These are phyloP conservation scores for Lodderomyces pseudojiufengensis DNA, from an alignment of 1,139 yeast species.

Conservation along the genomic window DNA sequence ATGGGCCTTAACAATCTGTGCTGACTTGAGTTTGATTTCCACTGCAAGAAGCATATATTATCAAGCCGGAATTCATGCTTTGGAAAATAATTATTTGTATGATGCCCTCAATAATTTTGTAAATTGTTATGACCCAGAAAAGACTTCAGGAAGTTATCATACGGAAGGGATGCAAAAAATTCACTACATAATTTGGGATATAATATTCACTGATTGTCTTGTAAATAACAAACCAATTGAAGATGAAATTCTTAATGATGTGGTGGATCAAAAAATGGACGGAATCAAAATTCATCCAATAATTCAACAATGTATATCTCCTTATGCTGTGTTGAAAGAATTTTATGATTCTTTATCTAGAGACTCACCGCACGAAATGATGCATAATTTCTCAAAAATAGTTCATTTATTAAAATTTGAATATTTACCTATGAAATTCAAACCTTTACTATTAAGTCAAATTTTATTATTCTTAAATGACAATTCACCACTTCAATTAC, in stretches of 20 bases:
- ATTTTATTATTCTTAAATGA: constrained; percentile 40
- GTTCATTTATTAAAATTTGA: constrained; percentile 59
- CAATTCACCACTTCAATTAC: constrained; percentile 27
- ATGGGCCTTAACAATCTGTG: constrained; percentile 66
- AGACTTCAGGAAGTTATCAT: constrained; percentile 16
- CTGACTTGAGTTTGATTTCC: constrained; percentile 40
- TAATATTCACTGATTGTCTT: constrained; percentile 58
- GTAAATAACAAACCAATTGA: constrained; percentile 50
- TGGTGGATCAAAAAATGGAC: constrained; percentile 41
- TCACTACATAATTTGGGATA: constrained; percentile 43
- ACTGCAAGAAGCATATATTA: constrained; percentile 53
- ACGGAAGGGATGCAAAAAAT: constrained; percentile 34
- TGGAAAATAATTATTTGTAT: constrained; percentile 41
- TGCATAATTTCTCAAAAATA: constrained; percentile 28
- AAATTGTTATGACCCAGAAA: constrained; percentile 52
- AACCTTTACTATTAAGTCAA: constrained; percentile 49
- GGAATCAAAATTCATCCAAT: constrained; percentile 49
- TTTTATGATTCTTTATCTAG: constrained; percentile 36
- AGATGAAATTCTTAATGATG: constrained; percentile 53
- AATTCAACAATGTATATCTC: constrained; percentile 65
- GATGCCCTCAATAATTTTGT: constrained; percentile 71
- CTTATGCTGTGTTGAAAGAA: constrained; percentile 63
- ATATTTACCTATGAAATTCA: constrained; percentile 59
- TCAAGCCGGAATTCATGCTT: constrained; percentile 36
- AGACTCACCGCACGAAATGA: constrained; percentile 8